A percentile compares a stretch with the other conserved stretches of the same genome.
phyloP scores from a whole-genome alignment of 495 filamentous ascomycete genomes.

The Penicillium daleae region DNA sequence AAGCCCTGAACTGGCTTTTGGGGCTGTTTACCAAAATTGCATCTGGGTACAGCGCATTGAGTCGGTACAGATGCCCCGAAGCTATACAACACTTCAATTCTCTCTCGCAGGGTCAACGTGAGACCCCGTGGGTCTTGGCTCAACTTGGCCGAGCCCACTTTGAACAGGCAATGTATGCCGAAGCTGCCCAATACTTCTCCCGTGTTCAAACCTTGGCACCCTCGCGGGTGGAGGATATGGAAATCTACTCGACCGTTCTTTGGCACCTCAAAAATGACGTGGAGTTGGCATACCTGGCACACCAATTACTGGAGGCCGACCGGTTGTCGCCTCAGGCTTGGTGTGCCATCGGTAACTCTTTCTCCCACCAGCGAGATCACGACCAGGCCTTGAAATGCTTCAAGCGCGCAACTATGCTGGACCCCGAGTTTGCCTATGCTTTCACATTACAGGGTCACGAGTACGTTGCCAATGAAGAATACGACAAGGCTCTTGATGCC shows the following conservation, averaged over 20 bases:
- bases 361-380: constrained; percentile 91
- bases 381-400: constrained; percentile 95
- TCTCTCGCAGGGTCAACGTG: constrained; percentile 74
- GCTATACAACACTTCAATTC: constrained; percentile 72
- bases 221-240: constrained; percentile 87
- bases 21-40: constrained; percentile 86
- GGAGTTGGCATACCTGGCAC: constrained; percentile 87
- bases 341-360: constrained; percentile 94
- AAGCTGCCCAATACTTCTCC: constrained; percentile 83
- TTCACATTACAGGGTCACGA: constrained; percentile 96
- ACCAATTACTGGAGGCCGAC: constrained; percentile 82
- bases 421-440: constrained; percentile 91
- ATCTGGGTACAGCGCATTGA: constrained; percentile 73
- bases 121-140: constrained; percentile 93
- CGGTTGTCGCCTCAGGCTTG: constrained; percentile 91
- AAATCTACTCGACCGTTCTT: constrained; percentile 94
- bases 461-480: constrained; percentile 95
- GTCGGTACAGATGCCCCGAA: constrained; percentile 75
- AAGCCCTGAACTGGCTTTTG: constrained; percentile 75
- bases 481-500: constrained; percentile 85
- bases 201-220: constrained; percentile 75
- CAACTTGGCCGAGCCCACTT: constrained; percentile 89
- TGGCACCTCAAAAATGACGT: constrained; percentile 94
- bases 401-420: constrained; percentile 87
- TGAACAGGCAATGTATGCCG: constrained; percentile 80